Conservation (phyloP, 2,329 filamentous ascomycete genomes). For the Hypoxylon sp. region DNA sequence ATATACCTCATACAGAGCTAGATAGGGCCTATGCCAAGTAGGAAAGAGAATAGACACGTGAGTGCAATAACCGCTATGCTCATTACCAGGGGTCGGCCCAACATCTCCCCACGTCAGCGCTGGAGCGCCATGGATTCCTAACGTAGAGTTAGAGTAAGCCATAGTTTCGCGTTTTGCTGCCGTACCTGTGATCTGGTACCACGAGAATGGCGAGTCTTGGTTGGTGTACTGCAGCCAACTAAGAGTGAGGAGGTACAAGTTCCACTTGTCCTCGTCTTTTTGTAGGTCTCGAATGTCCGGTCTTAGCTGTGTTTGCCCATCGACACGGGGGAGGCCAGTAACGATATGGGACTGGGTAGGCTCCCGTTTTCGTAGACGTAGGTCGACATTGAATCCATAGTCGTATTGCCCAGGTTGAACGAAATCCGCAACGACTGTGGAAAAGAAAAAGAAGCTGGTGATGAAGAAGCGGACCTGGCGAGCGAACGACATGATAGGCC, state of each 20-base stretch:
- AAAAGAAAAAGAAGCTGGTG: conserved; percentile 18
- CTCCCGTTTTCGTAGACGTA: conserved; percentile 60
- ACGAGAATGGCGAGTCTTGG: conserved; percentile 76
- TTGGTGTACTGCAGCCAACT: conserved; percentile 78
- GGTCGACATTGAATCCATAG: conserved; percentile 64
- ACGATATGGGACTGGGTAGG: conserved; percentile 57
- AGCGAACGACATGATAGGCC: conserved; percentile 31
- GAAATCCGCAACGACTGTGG: conserved; percentile 19
- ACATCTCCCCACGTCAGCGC: conserved; percentile 70
- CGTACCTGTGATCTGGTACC: conserved; percentile 82
- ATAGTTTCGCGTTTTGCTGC: conserved; percentile 8
- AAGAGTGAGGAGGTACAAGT: conserved; percentile 82
- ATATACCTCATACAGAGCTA: conserved; percentile 72
- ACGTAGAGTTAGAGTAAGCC: conserved; percentile 35
- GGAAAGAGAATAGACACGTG: conserved; percentile 83
- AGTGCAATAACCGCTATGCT: conserved; percentile 79
- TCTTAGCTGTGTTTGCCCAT: conserved; percentile 64
- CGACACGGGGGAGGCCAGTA: conserved; percentile 59
- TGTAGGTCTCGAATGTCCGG: conserved; percentile 78
- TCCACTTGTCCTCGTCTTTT: conserved; percentile 77
- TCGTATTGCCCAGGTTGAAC: conserved; percentile 59
- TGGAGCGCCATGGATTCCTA: conserved; percentile 86
- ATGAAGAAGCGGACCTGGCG: conserved; percentile 29
- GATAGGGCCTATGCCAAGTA: conserved; percentile 87
- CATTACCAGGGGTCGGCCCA: conserved; percentile 64